A percentile compares a stretch with the other conserved stretches of the same genome.
phyloP scores from a whole-genome alignment of 2,329 filamentous ascomycete genomes.

The Microdochium bolleyi region DNA sequence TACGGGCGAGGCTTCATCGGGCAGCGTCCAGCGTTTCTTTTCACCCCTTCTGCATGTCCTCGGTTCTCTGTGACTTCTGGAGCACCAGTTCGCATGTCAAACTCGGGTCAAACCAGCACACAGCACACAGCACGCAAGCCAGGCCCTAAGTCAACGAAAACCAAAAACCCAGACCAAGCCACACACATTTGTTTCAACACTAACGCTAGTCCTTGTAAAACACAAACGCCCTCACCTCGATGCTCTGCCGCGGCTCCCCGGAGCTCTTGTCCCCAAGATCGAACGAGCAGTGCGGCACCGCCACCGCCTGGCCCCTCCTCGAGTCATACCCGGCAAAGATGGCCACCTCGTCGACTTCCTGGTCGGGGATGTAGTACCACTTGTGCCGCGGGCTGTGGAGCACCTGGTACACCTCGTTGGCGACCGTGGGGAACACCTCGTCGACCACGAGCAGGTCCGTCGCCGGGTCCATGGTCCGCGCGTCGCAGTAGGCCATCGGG shows the following conservation, averaged over 20 bases:
- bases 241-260: neutral
- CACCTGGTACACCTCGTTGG: slow-evolving; percentile 10
- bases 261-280: slow-evolving; percentile 5
- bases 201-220: slow-evolving; percentile 1
- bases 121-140: too few relatives aligned
- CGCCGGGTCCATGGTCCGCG: slow-evolving; percentile 5
- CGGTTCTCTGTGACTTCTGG: too few relatives aligned
- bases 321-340: slow-evolving; percentile 9
- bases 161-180: too few relatives aligned
- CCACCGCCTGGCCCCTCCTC: slow-evolving; percentile 5
- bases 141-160: too few relatives aligned
- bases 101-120: too few relatives aligned
- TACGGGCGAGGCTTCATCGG: too few relatives aligned
- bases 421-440: slow-evolving; percentile 11
- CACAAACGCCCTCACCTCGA: slow-evolving; percentile 2
- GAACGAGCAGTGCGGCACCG: slow-evolving; percentile 11
- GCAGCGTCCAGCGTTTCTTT: too few relatives aligned
- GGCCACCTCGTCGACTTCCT: slow-evolving; percentile 6
- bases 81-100: too few relatives aligned
- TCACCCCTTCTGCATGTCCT: too few relatives aligned
- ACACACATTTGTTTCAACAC: too few relatives aligned
- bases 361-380: slow-evolving; percentile 10
- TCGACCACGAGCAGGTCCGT: slow-evolving; percentile 9
- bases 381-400: slow-evolving; percentile 7
- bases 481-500: slow-evolving; percentile 8